Percentiles rank a stretch among this genome's conserved stretches.
Conservation (phyloP, 108 stramenopile species). For the Stephanodiscus minutulus region DNA sequence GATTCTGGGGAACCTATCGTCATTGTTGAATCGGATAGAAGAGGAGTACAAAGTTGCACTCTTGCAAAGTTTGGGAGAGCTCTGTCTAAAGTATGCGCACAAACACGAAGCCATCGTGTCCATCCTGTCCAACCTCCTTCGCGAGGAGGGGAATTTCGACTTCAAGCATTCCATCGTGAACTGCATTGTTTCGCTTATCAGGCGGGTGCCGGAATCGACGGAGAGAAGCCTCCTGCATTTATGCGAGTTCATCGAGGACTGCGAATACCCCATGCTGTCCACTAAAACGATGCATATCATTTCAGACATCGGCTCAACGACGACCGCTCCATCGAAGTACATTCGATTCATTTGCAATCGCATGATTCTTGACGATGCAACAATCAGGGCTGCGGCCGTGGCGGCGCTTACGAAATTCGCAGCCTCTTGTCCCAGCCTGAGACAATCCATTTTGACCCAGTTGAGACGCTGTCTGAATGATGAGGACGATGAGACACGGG, state of each 20-base stretch:
- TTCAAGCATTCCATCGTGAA: constrained; percentile 90
- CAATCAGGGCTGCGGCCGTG: constrained; percentile 88
- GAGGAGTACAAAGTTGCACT: constrained; percentile 98
- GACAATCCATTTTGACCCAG: constrained; percentile 69
- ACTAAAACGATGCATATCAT: constrained; percentile 81
- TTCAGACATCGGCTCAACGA: constrained; percentile 72
- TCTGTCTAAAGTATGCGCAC: constrained; percentile 82
- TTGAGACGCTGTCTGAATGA: constrained; percentile 74
- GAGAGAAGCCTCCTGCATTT: constrained; percentile 80
- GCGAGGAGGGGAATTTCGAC: constrained; percentile 87
- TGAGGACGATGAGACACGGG: constrained; percentile 92
- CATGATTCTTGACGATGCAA: constrained; percentile 82
- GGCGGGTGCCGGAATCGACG: constrained; percentile 75
- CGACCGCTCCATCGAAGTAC: constrained; percentile 71
- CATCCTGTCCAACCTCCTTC: constrained; percentile 83
- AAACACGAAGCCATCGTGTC: constrained; percentile 79
- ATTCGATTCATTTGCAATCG: constrained; percentile 94
- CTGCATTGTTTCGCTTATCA: constrained; percentile 77
- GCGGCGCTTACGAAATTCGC: constrained; percentile 84
- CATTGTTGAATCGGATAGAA: constrained; percentile 96
- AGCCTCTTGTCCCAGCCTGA: constrained; percentile 68
- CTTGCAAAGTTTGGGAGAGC: constrained; percentile 74
- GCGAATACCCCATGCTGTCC: constrained; percentile 79
- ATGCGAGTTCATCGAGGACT: constrained; percentile 95
- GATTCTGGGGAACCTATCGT: constrained; percentile 97